Evolutionary conservation across 1,284 basidiomycete genomes (phyloP), one percentile per base, ranked within the genome.

Genomic region (Malassezia japonica): DNA sequence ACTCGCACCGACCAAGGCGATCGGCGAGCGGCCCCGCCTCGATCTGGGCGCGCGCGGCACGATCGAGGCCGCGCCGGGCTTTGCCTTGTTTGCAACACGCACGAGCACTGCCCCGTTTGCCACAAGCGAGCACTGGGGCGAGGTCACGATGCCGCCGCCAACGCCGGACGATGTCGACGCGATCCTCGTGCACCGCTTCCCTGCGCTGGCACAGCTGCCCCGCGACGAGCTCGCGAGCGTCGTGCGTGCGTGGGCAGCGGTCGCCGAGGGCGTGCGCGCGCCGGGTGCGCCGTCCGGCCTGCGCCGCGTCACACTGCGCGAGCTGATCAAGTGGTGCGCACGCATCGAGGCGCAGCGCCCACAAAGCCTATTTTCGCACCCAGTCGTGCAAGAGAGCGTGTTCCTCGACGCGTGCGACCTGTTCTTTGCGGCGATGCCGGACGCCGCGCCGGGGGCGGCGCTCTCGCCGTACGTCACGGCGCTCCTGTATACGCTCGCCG

Each of bases 351-450:
- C 36, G 25, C 20, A 12, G 23, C 33, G 12, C 13, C 9, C 36
- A 7, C 10, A 16, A 9, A 52, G 59, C 44, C 52, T 64, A 16
- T 53, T 71, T 41, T 77, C 82, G n/a, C 87, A 90, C 70, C 82
- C 84, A 4, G 75, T 80, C 0, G 71, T 90, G 9, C 83, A 91
- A 49, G 92, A 98, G 70, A 87, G 92, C 50, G 82, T 94, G 21
- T 90, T 86, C 63, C 78, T 91, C 36, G 87, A 94, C 70, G 87
- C 87, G 0, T 80, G 84, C 23, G 94, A 98, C 72, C 81, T 94
- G 23, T 96, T 98, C 75, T 85, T 96, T 57, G 89, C 87, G 80
- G 23, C 82, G 57, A 48, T 63, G 9, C 47, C 51, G 13, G 60
- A 28, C 36, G 27, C 43, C 12, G 29, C 38, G 16, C 20, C 20